phyloP scores from a whole-genome alignment of 208 protist species.

The Leishmania tarentolae region DNA sequence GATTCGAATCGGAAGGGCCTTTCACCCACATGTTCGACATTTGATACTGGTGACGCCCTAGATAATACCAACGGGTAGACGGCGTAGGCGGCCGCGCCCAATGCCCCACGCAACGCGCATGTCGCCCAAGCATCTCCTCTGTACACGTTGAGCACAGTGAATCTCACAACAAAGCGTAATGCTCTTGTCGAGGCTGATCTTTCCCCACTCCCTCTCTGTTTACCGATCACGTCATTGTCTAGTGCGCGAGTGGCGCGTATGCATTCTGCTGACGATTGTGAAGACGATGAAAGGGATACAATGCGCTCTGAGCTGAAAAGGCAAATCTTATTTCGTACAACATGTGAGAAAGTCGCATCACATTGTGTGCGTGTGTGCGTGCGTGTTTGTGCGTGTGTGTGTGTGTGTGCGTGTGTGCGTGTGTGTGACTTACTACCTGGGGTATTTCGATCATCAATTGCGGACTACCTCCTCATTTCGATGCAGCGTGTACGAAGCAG shows the following conservation, averaged over 20 bases:
- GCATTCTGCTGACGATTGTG: neutral
- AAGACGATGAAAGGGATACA: neutral
- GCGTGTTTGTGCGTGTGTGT: too few relatives aligned
- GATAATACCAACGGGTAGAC: conserved; percentile 1
- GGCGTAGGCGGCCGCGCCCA: neutral
- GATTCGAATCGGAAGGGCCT: conserved; percentile 78
- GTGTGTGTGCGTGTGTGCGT: too few relatives aligned
- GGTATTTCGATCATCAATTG: neutral
- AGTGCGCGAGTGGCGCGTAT: neutral
- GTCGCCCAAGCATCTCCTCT: neutral
- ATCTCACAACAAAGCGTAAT: neutral
- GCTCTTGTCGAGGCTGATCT: neutral
- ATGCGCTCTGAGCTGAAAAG: neutral
- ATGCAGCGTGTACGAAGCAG: neutral
- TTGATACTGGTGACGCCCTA: conserved; percentile 12
- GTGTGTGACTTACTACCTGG: neutral
- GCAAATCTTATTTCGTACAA: neutral
- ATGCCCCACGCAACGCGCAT: neutral
- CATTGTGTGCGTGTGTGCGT: neutral
- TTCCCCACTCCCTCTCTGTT: neutral
- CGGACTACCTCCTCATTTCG: neutral
- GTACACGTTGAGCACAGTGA: neutral
- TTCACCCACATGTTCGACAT: conserved; percentile 87
- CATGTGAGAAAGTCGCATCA: neutral
- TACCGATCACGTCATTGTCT: neutral